Percentiles rank a stretch among this genome's conserved stretches.
Conservation (phyloP, 176 grass and related monocot species). For the Hsuehochloa calcarea region DNA sequence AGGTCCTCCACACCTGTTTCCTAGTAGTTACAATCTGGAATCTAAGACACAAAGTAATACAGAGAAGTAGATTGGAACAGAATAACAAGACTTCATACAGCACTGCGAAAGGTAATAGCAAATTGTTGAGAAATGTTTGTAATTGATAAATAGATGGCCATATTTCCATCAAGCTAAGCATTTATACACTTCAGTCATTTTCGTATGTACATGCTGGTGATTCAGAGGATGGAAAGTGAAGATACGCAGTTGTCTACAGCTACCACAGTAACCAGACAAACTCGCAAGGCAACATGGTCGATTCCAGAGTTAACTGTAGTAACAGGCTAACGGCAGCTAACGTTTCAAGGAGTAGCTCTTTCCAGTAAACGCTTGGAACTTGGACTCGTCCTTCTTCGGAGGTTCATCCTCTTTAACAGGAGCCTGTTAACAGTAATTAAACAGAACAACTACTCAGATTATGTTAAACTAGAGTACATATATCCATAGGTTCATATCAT, state of each 20-base stretch:
- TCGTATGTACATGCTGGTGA: conserved; percentile 25
- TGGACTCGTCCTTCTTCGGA: conserved; percentile 62
- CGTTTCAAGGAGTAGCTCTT: conserved; percentile 80
- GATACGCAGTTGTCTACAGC: conserved; percentile 13
- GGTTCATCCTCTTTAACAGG: conserved; percentile 45
- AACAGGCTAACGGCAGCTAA: conserved; percentile 15
- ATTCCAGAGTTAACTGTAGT: neutral
- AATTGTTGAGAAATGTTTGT: neutral
- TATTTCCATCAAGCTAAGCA: conserved; percentile 15
- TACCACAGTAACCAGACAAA: conserved; percentile 1
- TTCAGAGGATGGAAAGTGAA: conserved; percentile 8
- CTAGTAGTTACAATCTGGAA: neutral
- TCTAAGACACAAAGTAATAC: neutral
- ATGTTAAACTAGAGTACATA: neutral
- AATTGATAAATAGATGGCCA: neutral
- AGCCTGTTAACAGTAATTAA: conserved; percentile 41
- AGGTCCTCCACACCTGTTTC: neutral
- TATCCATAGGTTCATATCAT: neutral
- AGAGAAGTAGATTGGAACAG: neutral
- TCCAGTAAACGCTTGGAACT: conserved; percentile 74
- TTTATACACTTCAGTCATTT: conserved; percentile 21
- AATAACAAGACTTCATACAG: neutral
- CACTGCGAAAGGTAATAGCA: neutral
- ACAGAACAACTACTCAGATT: neutral
- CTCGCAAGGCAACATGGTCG: neutral